A percentile compares a stretch with the other conserved stretches of the same genome.
Evolutionary conservation across 1,284 basidiomycete genomes (phyloP).

Genomic region (Rhodotorula sp.): DNA sequence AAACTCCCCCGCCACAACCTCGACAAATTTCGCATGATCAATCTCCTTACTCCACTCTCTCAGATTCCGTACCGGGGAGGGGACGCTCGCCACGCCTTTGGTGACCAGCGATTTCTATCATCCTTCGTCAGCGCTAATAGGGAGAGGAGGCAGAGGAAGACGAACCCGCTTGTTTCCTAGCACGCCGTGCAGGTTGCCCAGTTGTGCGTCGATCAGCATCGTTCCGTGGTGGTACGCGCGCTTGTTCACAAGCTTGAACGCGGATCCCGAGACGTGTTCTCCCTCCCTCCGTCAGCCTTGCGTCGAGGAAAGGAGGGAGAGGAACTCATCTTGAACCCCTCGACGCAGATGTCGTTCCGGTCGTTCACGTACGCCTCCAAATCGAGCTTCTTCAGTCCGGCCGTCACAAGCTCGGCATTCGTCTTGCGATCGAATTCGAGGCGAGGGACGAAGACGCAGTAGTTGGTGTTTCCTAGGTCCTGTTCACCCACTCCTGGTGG

Average conservation of each 20-base stretch:
- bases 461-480: constrained; percentile 97
- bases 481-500: constrained; percentile 54
- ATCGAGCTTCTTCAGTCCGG: constrained; percentile 72
- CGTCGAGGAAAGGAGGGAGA: constrained; percentile 12
- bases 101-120: constrained; percentile 70
- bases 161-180: constrained; percentile 69
- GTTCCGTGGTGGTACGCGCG: constrained; percentile 98
- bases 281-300: constrained; percentile 5
- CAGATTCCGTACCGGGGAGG: constrained; percentile 87
- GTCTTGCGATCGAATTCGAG: constrained; percentile 73
- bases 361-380: constrained; percentile 78
- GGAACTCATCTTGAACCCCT: constrained; percentile 75
- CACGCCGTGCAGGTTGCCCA: constrained; percentile 69
- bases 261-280: constrained; percentile 86
- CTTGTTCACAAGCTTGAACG: constrained; percentile 89
- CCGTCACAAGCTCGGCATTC: constrained; percentile 74
- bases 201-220: constrained; percentile 87
- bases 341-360: constrained; percentile 84
- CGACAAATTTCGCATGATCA: constrained; percentile 69
- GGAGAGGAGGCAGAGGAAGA: neutral
- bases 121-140: neutral
- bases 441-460: constrained; percentile 86
- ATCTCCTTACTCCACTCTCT: constrained; percentile 55
- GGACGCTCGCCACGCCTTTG: constrained; percentile 84
- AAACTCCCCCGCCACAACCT: constrained; percentile 72